Base-by-base conservation (phyloP, 2,329 filamentous ascomycete genomes). In the Geosmithia flava region DNA sequence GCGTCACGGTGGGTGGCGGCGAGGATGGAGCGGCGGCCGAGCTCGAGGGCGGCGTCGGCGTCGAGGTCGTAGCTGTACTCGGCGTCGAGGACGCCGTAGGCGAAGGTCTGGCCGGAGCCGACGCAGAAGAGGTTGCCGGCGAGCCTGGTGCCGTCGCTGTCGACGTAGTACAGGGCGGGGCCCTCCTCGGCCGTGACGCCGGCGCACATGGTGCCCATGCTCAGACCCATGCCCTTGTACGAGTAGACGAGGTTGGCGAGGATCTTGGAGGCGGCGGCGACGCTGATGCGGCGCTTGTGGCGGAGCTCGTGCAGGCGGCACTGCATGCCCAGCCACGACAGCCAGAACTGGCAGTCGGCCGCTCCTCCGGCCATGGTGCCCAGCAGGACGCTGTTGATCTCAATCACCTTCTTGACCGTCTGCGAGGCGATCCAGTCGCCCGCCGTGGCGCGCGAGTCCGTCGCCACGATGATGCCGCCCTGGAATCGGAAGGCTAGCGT, bases 381-480 rank as follows among this genome's bases (percentile, higher is more conserved):
- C 61, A 98, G 72, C 68, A 98, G 77, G 68, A 84, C 85, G 69
- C 77, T 87, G 75, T 95, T 95, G 76, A 95, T 95, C 77, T 95
- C 89, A 63, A 98, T 97, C 58, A 98, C 93, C 78, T 98, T 98
- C 82, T 98, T 98, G 63, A 98, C 93, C 48, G 93, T 98, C 77
- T 98, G 93, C 71, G 87, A 95, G 56, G 93, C 93, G 69, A 98
- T 98, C 93, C 93, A 98, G 79, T 93, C 94, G 61, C 93, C 93
- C 29, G 93, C 91, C 45, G 93, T 95, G 51, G 93, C 93, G 71
- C 93, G 83, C 51, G 93, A 98, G 72, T 98, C 93, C 51, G 93
- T 98, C 48, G 91, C 91, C 47, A 98, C 91, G 63, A 98, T 94
- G 70, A 98, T 97, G 64, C 93, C 93, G 60, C 90, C 90, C 72